Evolutionary conservation across 1,284 basidiomycete genomes (phyloP), one percentile per base, ranked within the genome.

Genomic region (Melampsora americana): DNA sequence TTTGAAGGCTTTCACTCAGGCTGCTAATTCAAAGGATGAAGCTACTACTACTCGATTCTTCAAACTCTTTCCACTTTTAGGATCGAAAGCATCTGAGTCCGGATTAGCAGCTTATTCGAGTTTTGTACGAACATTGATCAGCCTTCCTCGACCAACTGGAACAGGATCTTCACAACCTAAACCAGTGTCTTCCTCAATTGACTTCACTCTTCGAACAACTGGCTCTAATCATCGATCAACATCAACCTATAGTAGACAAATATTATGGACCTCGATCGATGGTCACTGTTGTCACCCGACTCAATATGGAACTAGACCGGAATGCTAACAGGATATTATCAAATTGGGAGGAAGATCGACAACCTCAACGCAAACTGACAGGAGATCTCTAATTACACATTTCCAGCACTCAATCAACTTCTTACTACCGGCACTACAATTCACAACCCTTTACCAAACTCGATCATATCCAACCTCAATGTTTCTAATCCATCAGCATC

Each of bases 211-310:
- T 98, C 79, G 96, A 99, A 84, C 91, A 91, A 72, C 90, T 99
- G 60, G 96, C 95, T 0, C 89, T 92, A 85, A 93, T 99, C 78
- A 90, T 99, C 56, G 94, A 95, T 80, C 94, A 97, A 81, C 96
- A 99, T 82, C 94, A 96, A 81, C 92, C 94, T 0, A 89, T 99
- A 0, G 95, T 99, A 0, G 95, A 98, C 82, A 95, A 95, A 83
- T 96, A 99, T 83, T 99, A 99, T 80, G 96, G 80, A 0, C 56
- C 62, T 1, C 78, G 81, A 2, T 75, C 80, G 26, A 83, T 83
- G 66, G 77, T 78, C 0, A 78, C 78, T 16, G 81, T 81, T 11
- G 82, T 99, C 18, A 88, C 60, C 18, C 50, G 66, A 48, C 42
- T 75, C 3, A 75, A 75, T 60, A 79, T 79, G 0, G 82, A 82